Evolutionary conservation across 768 basidiomycete genomes (phyloP).

Genomic region (Boletus rubescentipes): DNA sequence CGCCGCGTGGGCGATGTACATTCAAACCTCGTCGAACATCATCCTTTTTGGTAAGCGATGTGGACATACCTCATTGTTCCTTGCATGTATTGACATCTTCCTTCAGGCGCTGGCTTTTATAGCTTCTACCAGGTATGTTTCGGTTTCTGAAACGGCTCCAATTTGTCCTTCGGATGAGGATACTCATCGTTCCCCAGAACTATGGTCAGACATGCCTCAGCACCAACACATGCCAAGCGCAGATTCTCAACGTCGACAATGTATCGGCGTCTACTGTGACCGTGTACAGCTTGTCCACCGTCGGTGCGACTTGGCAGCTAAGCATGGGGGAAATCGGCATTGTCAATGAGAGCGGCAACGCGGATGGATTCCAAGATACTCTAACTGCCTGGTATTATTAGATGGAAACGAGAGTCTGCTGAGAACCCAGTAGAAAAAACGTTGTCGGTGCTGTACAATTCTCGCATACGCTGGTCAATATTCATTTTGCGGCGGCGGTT

Average conservation of each 20-base stretch:
- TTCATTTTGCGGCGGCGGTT: too few relatives aligned
- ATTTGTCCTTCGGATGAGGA: too few relatives aligned
- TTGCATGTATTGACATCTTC: conserved; percentile 23
- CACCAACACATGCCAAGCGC: conserved; percentile 38
- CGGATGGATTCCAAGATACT: conserved; percentile 40
- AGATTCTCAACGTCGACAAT: conserved; percentile 44
- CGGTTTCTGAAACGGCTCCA: too few relatives aligned
- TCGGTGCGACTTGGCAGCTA: conserved; percentile 42
- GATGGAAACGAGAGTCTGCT: too few relatives aligned
- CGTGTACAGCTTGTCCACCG: conserved; percentile 46
- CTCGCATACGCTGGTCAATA: too few relatives aligned
- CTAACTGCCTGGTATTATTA: conserved; percentile 5
- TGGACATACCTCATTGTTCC: conserved; percentile 26
- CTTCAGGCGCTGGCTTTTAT: conserved; percentile 46
- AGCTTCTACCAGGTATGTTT: conserved; percentile 43
- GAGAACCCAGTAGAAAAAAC: too few relatives aligned
- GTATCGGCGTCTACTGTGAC: conserved; percentile 35
- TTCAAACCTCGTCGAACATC: conserved; percentile 40
- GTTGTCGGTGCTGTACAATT: too few relatives aligned
- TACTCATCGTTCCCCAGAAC: conserved; percentile 30
- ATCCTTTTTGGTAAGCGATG: conserved; percentile 39
- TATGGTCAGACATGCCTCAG: conserved; percentile 38
- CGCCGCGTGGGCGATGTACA: conserved; percentile 14
- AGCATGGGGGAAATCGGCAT: conserved; percentile 36
- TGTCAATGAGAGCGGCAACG: conserved; percentile 35